phyloP scores from a whole-genome alignment of 805 yeast species.

The Wickerhamiella domercqiae region DNA sequence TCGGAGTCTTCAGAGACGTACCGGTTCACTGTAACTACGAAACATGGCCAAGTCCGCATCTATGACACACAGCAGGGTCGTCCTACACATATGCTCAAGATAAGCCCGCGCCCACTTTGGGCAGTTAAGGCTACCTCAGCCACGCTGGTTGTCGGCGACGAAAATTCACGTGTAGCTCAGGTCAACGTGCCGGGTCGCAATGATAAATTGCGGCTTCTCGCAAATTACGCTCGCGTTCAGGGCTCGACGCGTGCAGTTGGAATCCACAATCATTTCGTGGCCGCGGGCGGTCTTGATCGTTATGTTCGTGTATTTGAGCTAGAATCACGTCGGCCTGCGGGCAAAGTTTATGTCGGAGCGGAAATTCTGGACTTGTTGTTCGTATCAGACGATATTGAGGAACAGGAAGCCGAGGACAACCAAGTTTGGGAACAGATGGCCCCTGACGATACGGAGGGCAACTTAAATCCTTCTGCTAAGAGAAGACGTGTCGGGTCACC shows the following conservation, averaged over 20 bases:
- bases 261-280: conserved; percentile 27
- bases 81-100: conserved; percentile 45
- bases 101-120: conserved; percentile 40
- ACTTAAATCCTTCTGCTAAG: too few relatives aligned
- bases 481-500: too few relatives aligned
- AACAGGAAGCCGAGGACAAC: conserved; percentile 24
- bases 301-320: conserved; percentile 66
- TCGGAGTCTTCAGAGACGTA: conserved; percentile 26
- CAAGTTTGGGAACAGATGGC: conserved; percentile 27
- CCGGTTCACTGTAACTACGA: conserved; percentile 50
- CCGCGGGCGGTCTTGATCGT: conserved; percentile 77
- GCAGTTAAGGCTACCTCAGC: conserved; percentile 26
- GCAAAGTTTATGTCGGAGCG: conserved; percentile 63
- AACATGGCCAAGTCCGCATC: conserved; percentile 57
- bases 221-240: conserved; percentile 62
- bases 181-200: conserved; percentile 16
- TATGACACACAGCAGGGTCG: conserved; percentile 59
- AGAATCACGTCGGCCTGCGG: conserved; percentile 40
- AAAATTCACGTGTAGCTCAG: conserved; percentile 45
- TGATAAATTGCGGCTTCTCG: conserved; percentile 28
- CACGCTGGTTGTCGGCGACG: conserved; percentile 54
- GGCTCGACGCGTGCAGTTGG: conserved; percentile 43
- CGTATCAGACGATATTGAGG: conserved; percentile 29
- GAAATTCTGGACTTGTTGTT: conserved; percentile 39
- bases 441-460: background rate